These are phyloP conservation scores for Fusarium dimerum DNA, from an alignment of 2,329 filamentous ascomycete species.

Conservation along the genomic window DNA sequence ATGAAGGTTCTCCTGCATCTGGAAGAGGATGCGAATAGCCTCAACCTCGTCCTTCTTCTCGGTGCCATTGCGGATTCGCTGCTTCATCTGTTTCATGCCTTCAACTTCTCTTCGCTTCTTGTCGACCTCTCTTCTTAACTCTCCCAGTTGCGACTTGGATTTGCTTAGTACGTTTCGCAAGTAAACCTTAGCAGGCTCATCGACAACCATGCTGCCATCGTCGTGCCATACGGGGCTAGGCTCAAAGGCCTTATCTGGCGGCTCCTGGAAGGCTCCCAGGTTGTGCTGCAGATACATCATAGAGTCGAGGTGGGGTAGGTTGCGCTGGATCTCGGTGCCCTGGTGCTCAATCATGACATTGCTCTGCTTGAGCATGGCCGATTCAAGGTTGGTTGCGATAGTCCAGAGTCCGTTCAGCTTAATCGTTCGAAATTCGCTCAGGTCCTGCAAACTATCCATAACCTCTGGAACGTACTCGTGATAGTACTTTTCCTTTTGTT, in stretches of 20 bases:
- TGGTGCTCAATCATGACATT: constrained; percentile 72
- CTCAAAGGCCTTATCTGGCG: constrained; percentile 82
- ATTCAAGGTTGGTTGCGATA: constrained; percentile 76
- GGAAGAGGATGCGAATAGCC: constrained; percentile 80
- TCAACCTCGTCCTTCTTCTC: constrained; percentile 89
- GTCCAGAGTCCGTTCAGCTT: constrained; percentile 88
- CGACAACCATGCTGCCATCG: constrained; percentile 80
- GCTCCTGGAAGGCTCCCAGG: constrained; percentile 78
- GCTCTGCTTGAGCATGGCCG: constrained; percentile 74
- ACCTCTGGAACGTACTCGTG: constrained; percentile 95
- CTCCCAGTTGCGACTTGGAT: constrained; percentile 80
- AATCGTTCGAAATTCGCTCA: constrained; percentile 83
- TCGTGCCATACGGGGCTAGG: constrained; percentile 97
- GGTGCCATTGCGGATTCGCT: constrained; percentile 76
- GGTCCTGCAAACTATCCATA: constrained; percentile 88
- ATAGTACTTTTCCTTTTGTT: constrained; percentile 96
- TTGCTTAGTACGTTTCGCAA: constrained; percentile 89
- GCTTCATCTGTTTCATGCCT: constrained; percentile 69
- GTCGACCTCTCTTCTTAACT: constrained; percentile 80
- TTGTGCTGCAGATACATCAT: constrained; percentile 99
- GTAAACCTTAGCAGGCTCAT: constrained; percentile 86
- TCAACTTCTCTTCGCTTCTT: constrained; percentile 87
- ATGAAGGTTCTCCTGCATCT: constrained; percentile 81
- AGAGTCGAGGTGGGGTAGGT: constrained; percentile 85
- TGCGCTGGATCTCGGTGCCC: constrained; percentile 79